These are phyloP conservation scores for Dittrichia graveolens DNA, from an alignment of 129 eudicot species.

Conservation along the genomic window DNA sequence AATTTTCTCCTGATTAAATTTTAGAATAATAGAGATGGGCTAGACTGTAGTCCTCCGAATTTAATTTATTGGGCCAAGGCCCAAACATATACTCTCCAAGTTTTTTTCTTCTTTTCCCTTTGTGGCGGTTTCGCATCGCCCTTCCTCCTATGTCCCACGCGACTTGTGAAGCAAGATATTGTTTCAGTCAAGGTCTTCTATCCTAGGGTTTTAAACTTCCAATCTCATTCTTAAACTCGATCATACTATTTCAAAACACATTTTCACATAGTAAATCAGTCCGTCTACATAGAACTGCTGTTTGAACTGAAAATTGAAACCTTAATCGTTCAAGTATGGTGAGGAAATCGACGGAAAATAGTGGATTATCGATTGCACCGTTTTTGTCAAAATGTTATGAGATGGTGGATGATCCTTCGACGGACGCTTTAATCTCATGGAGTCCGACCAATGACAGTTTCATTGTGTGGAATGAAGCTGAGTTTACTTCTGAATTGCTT, in stretches of 20 bases:
- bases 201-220: constrained; percentile 32
- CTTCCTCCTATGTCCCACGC: not conserved
- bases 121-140: not conserved
- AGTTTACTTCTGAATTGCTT: constrained; percentile 63
- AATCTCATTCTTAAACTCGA: not conserved
- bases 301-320: not conserved
- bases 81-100: not conserved
- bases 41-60: not conserved
- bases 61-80: not conserved
- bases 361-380: constrained; percentile 61
- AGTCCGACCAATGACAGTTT: constrained; percentile 57
- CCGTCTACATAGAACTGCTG: not conserved
- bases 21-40: not conserved
- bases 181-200: constrained; percentile 23
- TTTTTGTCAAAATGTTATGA: constrained; percentile 83
- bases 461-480: constrained; percentile 63
- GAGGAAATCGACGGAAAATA: constrained; percentile 49
- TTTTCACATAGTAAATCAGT: not conserved
- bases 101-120: not conserved
- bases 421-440: constrained; percentile 72
- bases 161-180: constrained; percentile 26
- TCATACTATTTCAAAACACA: not conserved
- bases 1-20: not conserved
- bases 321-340: constrained; percentile 44
- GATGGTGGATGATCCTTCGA: constrained; percentile 73